Conservation (phyloP, 768 basidiomycete species). For the Russula ochroleuca region DNA sequence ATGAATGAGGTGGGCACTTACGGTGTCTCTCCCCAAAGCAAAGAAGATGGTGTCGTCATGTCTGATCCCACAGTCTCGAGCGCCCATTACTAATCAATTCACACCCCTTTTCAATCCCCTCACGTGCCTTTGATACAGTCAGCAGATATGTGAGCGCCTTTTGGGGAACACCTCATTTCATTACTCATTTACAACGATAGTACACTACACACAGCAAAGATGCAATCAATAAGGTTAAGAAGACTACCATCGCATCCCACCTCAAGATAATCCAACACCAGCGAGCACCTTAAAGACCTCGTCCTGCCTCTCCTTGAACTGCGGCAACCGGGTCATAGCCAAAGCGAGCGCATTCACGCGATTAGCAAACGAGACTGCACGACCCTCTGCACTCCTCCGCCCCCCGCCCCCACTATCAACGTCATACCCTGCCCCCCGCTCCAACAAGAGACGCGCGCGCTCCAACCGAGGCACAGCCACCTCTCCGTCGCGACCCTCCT, state of each 20-base stretch:
- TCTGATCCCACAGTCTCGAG: no score
- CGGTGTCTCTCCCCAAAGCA: no score
- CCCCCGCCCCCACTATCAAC: slow-evolving; percentile 30
- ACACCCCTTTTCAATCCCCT: no score
- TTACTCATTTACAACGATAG: no score
- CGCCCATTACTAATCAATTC: no score
- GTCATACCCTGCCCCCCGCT: slow-evolving; percentile 52
- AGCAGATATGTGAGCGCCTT: no score
- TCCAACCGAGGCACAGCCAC: slow-evolving; percentile 51
- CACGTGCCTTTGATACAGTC: no score
- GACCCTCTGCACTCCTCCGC: slow-evolving; percentile 55
- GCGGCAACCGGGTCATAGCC: slow-evolving; percentile 60
- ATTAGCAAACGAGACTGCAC: slow-evolving; percentile 69
- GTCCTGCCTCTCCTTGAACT: slow-evolving; percentile 68
- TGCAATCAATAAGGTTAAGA: not conserved
- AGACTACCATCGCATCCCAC: not conserved
- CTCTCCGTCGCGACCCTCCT: slow-evolving; percentile 37
- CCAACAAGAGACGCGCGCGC: slow-evolving; percentile 51
- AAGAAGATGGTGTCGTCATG: no score
- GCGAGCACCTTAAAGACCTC: slow-evolving; percentile 65
- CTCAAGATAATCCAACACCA: slow-evolving; percentile 33
- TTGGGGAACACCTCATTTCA: no score
- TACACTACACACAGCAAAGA: not conserved
- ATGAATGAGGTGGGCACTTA: no score
- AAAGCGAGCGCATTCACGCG: slow-evolving; percentile 71